phyloP scores from a whole-genome alignment of 306 rosid genomes.

The Lotus japonicus region DNA sequence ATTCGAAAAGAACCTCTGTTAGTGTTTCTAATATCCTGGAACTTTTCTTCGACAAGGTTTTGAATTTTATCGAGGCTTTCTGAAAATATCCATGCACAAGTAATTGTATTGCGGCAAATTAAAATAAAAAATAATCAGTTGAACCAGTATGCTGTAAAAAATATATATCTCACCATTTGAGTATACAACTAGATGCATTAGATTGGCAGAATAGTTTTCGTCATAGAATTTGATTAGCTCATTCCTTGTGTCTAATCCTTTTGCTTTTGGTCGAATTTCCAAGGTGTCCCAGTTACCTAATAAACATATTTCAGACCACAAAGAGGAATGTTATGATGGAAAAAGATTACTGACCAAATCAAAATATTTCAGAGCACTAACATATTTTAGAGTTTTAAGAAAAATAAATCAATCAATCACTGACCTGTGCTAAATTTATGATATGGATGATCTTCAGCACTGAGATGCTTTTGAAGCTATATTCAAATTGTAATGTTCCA shows the following conservation, averaged over 20 bases:
- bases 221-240: constrained; percentile 83
- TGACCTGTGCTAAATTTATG: constrained; percentile 92
- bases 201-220: constrained; percentile 78
- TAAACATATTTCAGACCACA: constrained; percentile 4
- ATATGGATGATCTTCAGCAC: constrained; percentile 72
- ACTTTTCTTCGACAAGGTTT: constrained; percentile 70
- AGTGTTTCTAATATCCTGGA: constrained; percentile 63
- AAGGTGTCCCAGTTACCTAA: constrained; percentile 93
- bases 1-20: constrained; percentile 30
- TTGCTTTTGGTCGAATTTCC: constrained; percentile 85
- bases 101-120: constrained; percentile 5
- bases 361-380: no score
- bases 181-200: constrained; percentile 80
- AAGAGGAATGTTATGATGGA: constrained; percentile 5
- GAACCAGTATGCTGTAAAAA: background rate
- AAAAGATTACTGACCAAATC: no score
- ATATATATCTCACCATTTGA: constrained; percentile 52
- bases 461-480: constrained; percentile 89
- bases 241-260: constrained; percentile 72
- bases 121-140: background rate
- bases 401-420: constrained; percentile 18
- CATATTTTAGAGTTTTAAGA: background rate
- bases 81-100: constrained; percentile 31
- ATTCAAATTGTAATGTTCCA: constrained; percentile 36
- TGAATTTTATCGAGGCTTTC: constrained; percentile 81